Conservation (phyloP, 2,329 filamentous ascomycete species). For the Fusarium albosuccineum region DNA sequence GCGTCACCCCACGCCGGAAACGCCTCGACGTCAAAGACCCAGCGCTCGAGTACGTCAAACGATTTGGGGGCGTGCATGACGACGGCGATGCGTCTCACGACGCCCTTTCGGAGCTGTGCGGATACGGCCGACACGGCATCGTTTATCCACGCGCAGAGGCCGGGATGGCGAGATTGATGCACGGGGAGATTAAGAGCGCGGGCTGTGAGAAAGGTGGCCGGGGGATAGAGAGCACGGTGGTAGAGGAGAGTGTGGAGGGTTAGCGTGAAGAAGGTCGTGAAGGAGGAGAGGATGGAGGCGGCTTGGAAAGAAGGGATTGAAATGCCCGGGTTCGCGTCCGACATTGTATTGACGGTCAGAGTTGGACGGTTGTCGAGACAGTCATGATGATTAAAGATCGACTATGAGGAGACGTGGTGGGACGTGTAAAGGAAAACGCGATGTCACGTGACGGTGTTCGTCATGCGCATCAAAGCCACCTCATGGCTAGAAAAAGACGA, state of each 20-base stretch:
- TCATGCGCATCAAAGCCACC: neutral
- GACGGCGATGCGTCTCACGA: slow-evolving; percentile 62
- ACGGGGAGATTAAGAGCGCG: slow-evolving; percentile 88
- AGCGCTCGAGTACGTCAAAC: slow-evolving; percentile 67
- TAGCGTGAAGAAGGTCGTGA: slow-evolving; percentile 84
- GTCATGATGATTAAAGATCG: slow-evolving; percentile 12
- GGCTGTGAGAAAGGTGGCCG: slow-evolving; percentile 80
- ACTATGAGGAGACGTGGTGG: slow-evolving; percentile 18
- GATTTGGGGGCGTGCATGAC: slow-evolving; percentile 59
- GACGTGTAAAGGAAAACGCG: slow-evolving; percentile 46
- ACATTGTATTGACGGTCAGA: slow-evolving; percentile 5
- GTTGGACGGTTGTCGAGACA: neutral
- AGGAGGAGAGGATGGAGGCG: slow-evolving; percentile 71
- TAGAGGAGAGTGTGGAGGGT: slow-evolving; percentile 89
- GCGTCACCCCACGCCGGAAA: slow-evolving; percentile 59
- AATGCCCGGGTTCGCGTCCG: slow-evolving; percentile 8
- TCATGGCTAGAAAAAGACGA: too few relatives aligned
- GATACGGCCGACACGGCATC: slow-evolving; percentile 82
- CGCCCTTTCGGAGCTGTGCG: slow-evolving; percentile 73
- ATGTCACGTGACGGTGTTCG: slow-evolving; percentile 39
- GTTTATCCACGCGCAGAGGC: slow-evolving; percentile 86
- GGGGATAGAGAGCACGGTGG: slow-evolving; percentile 84
- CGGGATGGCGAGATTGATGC: slow-evolving; percentile 86
- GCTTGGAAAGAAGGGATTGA: slow-evolving; percentile 54
- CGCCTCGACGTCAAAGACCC: slow-evolving; percentile 69